Percentiles rank a stretch among this genome's conserved stretches.
Conservation (phyloP, 176 grass and related monocot species). For the barley (Hordeum vulgare) region MorexV3_pseudomolecules_assembly NC_058521.1:603439172-603439671, state of each 20-base stretch:
- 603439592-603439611: neutral
- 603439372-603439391: neutral
- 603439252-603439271: too few relatives aligned
- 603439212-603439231: too few relatives aligned
- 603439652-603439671: neutral
- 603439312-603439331: neutral
- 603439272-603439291: too few relatives aligned
- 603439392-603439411: neutral
- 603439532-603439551: neutral
- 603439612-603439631: too few relatives aligned
- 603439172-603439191: too few relatives aligned
- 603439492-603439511: neutral
- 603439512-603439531: neutral
- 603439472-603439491: neutral
- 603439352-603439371: neutral
- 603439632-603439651: neutral
- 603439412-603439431: neutral
- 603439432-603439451: neutral
- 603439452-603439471: neutral
- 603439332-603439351: too few relatives aligned
- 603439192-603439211: too few relatives aligned
- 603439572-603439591: neutral
- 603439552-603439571: neutral
- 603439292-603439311: too few relatives aligned
- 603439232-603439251: too few relatives aligned